phyloP scores from a whole-genome alignment of 2,329 filamentous ascomycete species.

The Fusarium ramigenum region DNA sequence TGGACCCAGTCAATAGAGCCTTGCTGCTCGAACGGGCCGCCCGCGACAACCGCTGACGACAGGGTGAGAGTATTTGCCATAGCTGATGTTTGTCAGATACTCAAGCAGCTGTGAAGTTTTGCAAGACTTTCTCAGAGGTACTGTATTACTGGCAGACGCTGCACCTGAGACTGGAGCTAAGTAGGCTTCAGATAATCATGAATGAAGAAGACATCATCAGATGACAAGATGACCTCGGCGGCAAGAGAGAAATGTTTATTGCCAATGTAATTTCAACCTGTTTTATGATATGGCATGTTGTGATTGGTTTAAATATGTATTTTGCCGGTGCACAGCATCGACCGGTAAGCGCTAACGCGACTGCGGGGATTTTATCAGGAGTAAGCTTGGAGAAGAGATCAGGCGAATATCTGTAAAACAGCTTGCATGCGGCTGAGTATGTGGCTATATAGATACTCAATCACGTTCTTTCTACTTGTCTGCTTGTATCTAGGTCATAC shows the following conservation, averaged over 20 bases:
- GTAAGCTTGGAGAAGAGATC: not conserved
- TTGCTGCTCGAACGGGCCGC: not conserved
- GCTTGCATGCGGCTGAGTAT: not conserved
- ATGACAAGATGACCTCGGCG: not conserved
- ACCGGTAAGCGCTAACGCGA: not conserved
- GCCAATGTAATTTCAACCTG: not conserved
- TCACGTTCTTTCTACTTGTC: too few species aligned
- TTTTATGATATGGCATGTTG: rapidly evolving
- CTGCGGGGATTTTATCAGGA: not conserved
- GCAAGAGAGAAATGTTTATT: rapidly evolving
- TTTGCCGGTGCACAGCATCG: not conserved
- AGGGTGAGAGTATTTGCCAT: not conserved
- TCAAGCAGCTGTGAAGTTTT: rapidly evolving
- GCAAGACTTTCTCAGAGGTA: not conserved
- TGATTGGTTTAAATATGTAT: not conserved
- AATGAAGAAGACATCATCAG: not conserved
- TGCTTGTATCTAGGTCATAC: not conserved
- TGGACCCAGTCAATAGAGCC: not conserved
- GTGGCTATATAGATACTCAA: not conserved
- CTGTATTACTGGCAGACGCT: not conserved
- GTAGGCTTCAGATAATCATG: not conserved
- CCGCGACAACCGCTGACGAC: rapidly evolving
- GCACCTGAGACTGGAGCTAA: rapidly evolving
- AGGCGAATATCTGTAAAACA: not conserved
- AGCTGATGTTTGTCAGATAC: not conserved